Evolutionary conservation across 2,329 filamentous ascomycete species (phyloP), one percentile per base, ranked within the genome.

Genomic region (Clarireedia homoeocarpa): DNA sequence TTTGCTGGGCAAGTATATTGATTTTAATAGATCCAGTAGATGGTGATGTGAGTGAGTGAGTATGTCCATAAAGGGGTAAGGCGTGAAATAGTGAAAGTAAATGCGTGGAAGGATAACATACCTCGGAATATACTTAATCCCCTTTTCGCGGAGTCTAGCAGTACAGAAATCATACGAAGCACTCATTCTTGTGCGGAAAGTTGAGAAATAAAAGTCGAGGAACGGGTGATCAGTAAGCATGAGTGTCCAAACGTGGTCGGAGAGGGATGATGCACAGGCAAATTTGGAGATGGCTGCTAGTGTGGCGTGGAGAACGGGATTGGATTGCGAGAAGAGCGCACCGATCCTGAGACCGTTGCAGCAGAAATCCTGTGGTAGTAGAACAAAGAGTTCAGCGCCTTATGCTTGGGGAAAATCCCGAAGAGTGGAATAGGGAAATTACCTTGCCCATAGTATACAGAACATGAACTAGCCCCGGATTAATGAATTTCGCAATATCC

Each of bases 391-490:
- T 9, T 34, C 30, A 34, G 30, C 3, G 9, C 4, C 5, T 9
- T 10, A 20, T 14, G 23, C 14, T 20, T 42, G 26, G 15, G 5
- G 9, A 15, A 5, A 12, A 10, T 1, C 10, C 2, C 0, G 4
- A 14, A 12, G 4, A 7, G 0, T 10, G 15, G 3, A 10, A 34
- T 34, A 36, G 15, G 14, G 12, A 20, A 17, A 45, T 12, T 50
- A 60, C 59, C 44, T 63, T 64, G 10, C 53, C 57, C 56, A 63
- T 62, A 3, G 58, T 57, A 46, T 62, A 64, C 6, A 75, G 63
- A 2, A 75, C 70, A 62, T 78, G 76, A 0, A 78, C 66, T 2
- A 71, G 67, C 12, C 69, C 61, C 0, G 72, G 67, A 56, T 81
- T 71, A 36, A 82, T 77, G 30, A 81, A 61, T 0, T 65, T 70